Evolutionary conservation across 2,329 filamentous ascomycete species (phyloP).

Genomic region (Hypoxylon sp.): DNA sequence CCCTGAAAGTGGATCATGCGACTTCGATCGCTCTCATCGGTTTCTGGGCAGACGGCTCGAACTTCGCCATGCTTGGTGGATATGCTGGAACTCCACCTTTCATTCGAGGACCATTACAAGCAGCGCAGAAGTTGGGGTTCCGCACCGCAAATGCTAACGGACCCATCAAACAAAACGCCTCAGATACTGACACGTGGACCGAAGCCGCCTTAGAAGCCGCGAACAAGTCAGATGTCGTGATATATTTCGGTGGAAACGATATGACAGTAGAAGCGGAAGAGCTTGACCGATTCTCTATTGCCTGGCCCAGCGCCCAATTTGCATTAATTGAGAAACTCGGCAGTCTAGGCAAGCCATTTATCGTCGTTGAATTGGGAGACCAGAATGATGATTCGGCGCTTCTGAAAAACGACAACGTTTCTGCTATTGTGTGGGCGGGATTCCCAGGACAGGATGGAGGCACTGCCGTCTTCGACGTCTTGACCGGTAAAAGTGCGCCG

Average conservation of each 20-base stretch:
- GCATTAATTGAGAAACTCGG: constrained; percentile 62
- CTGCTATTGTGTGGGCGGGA: constrained; percentile 64
- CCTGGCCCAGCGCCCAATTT: constrained; percentile 68
- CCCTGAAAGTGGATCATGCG: constrained; percentile 39
- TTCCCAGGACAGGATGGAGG: constrained; percentile 69
- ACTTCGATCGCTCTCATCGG: constrained; percentile 49
- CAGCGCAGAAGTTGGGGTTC: constrained; percentile 63
- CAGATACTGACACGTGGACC: constrained; percentile 55
- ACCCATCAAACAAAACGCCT: constrained; percentile 47
- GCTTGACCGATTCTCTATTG: constrained; percentile 65
- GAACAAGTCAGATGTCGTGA: constrained; percentile 63
- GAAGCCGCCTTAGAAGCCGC: constrained; percentile 58
- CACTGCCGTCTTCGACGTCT: constrained; percentile 63
- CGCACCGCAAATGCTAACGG: constrained; percentile 61
- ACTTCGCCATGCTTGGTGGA: constrained; percentile 43
- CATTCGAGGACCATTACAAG: constrained; percentile 65
- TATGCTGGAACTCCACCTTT: constrained; percentile 69
- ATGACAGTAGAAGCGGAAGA: constrained; percentile 66
- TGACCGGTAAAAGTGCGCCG: constrained; percentile 62
- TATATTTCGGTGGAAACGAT: constrained; percentile 71
- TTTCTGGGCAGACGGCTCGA: constrained; percentile 46
- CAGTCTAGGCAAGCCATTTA: constrained; percentile 62
- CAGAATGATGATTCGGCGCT: constrained; percentile 63
- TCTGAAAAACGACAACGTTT: constrained; percentile 61
- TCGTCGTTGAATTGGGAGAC: constrained; percentile 66